Evolutionary conservation across 495 filamentous ascomycete species (phyloP).

Genomic region (Penicillium pulvis): DNA sequence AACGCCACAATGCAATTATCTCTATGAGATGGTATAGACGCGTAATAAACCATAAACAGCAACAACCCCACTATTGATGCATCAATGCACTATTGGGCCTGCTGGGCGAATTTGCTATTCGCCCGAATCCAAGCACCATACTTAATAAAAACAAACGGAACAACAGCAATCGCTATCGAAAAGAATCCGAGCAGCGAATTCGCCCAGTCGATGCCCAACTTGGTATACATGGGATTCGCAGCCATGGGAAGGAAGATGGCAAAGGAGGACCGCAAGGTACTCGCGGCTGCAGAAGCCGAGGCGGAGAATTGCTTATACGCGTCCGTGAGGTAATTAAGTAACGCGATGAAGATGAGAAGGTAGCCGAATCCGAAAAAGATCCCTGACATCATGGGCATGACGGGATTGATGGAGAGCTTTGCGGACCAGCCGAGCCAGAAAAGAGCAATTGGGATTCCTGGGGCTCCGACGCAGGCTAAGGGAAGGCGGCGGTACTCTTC

Average conservation of each 20-base stretch:
- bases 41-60: background rate
- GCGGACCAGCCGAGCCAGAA: conserved; percentile 74
- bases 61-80: background rate
- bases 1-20: background rate
- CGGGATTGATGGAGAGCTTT: conserved; percentile 52
- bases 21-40: background rate
- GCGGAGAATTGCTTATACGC: conserved; percentile 72
- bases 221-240: conserved; percentile 34
- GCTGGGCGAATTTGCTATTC: conserved; percentile 17
- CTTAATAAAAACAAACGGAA: conserved; percentile 36
- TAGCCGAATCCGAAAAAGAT: conserved; percentile 68
- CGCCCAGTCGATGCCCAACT: conserved; percentile 39
- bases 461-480: conserved; percentile 63
- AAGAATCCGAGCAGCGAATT: conserved; percentile 40
- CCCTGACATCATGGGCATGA: conserved; percentile 63
- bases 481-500: conserved; percentile 66
- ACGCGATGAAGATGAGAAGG: conserved; percentile 57
- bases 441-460: conserved; percentile 59
- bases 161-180: conserved; percentile 31
- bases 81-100: background rate
- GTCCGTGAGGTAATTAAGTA: conserved; percentile 71
- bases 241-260: conserved; percentile 53
- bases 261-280: conserved; percentile 54
- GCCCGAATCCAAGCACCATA: conserved; percentile 30
- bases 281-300: conserved; percentile 63